Evolutionary conservation across 2,329 filamentous ascomycete species (phyloP), one percentile per base, ranked within the genome.

Genomic region (Aschersonia sp.): DNA sequence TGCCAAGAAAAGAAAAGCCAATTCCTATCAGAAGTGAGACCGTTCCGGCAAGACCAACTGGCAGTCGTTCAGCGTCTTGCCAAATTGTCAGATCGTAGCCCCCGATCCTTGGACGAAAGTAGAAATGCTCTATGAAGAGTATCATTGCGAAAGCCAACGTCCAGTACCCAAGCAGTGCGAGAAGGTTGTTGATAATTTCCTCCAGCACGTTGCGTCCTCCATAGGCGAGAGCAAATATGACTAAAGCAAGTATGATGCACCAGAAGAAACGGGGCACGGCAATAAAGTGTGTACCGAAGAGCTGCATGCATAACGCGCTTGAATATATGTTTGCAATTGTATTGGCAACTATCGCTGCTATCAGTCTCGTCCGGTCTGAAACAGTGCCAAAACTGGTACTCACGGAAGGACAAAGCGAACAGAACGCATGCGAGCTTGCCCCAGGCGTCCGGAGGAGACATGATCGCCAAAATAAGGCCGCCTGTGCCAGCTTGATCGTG

Each of bases 121-220:
- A 44, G 29, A 47, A 49, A 31, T 55, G 51, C 32, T 55, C 53
- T n/a, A 55, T 47, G 40, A 55, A 43, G 9, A 55, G 48, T 31
- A 55, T 51, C 11, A 49, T 42, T 14, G 51, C 51, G 32, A 55
- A 55, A 9, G 51, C 51, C 30, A 55, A 44, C 3, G 53, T 55
- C 53, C 53, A 55, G 41, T 55, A 48, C 1, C 54, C 53, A 5
- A 55, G 51, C 2, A 56, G 50, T 2, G 53, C 52, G 4, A 55
- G 49, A 7, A 56, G 49, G 32, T 55, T 50, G 40, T 54, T 51
- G 29, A 55, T 49, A 10, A 55, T 52, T 12, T 49, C 47, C 22
- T 52, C 52, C 5, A 55, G 46, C 2, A 49, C 51, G 32, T 55
- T 51, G n/a, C 52, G 52, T 11, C 54, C 54, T 2, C 50, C 52